Evolutionary conservation across 768 basidiomycete genomes (phyloP), one percentile per base, ranked within the genome.

Genomic region (Suillus decipiens): DNA sequence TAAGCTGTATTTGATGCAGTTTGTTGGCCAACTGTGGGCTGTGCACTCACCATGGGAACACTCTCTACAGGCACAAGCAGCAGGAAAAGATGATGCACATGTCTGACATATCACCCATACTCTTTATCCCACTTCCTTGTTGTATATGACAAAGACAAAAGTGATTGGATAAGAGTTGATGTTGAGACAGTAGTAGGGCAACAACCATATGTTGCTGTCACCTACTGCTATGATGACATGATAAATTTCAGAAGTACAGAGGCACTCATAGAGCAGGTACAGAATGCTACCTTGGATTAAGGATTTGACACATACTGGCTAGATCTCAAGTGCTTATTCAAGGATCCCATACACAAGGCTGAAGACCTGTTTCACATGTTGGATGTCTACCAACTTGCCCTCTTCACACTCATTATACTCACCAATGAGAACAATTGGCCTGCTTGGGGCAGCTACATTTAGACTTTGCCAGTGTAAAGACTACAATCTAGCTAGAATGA

Each of bases 401-500:
- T 63, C 56, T 72, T 70, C 62, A 71, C 71, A 2, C 64, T 71
- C 6, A 68, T 72, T 51, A 50, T 71, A 57, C 60, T 72, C 37
- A 51, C 58, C 17, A 41, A 68, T 4, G 39, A 63, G 9, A 19
- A 11, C 4, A 59, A 62, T 36, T 72, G 69, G 69, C 12, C 34
- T 6, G 11, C 15, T 12, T 71, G 69, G 11, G 70, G 70, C 8
- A 41, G 67, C 31, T 64, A 69, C 50, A 61, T 72, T 15, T 68
- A 71, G 70, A 72, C 66, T 1, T 64, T 73, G 12, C 69, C 70
- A 0, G 63, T n/a, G n/a, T n/a, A n/a, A n/a, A n/a, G n/a, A n/a
- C n/a, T n/a, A n/a, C n/a, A n/a, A n/a, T n/a, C n/a, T n/a, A n/a
- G n/a, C n/a, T n/a, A n/a, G n/a, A n/a, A n/a, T n/a, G n/a, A n/a